Base-by-base conservation (phyloP, 306 rosid species). In the Cucurbita moschata region DNA sequence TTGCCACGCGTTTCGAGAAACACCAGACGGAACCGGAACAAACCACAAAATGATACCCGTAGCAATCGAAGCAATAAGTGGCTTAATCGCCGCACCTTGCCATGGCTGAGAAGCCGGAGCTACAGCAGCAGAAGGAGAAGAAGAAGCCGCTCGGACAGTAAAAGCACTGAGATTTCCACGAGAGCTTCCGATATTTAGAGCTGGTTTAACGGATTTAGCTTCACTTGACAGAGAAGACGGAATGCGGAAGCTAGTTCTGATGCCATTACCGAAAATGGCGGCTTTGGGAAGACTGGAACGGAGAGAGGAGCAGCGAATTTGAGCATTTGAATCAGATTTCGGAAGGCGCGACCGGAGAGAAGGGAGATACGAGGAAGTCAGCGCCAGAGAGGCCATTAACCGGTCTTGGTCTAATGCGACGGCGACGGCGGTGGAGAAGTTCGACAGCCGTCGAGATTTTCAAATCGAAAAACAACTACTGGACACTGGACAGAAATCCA, bases 71-170 rank as follows among this genome's bases (percentile, higher is more conserved):
- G 96, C 97, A 43, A 90, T 1, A 0, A 95, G 58, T 0, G 99
- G 99, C 79, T 87, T 88, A 0, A 91, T 82, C 8, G 97, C 85
- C 3, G 99, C 99, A 0, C 99, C 97, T 19, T 88, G 92, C 92
- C 96, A 89, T 70, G 96, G 92, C 78, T 81, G 85, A 21, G 82
- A n/a, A 8, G 80, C 65, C 3, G 85, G 84, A 16, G 77, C 62
- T 9, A 65, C 60, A 23, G 77, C 44, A 55, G 88, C 56, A 16
- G 80, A 30, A 30, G 84, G 1, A n/a, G 84, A 5, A n/a, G 84
- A 5, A 7, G 85, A 76, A 5, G 90, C 40, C n/a, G 89, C 87
- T 75, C 40, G 75, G 21, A 85, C 83, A 5, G 53, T 4, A 23
- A 37, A 66, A 53, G 2, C 26, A 51, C 62, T 14, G 4, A n/a